Percentiles rank a stretch among this genome's conserved stretches.
Conservation (phyloP, 108 stramenopile species). For the Nannochloropsis gaditana region DNA sequence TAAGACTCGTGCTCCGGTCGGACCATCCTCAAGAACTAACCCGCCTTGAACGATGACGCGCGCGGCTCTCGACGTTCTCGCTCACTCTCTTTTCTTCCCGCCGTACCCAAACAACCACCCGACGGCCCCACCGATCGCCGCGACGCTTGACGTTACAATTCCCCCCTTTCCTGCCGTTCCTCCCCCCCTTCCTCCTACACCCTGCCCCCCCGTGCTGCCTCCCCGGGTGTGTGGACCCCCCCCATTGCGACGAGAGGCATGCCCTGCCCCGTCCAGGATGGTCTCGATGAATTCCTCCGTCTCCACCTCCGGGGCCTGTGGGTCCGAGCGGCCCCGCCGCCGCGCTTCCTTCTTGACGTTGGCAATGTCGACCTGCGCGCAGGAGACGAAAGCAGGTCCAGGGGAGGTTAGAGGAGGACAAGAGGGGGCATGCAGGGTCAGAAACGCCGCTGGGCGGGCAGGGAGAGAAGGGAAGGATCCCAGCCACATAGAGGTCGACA, state of each 20-base stretch:
- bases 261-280: neutral
- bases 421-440: too few species aligned
- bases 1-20: too few species aligned
- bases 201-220: neutral
- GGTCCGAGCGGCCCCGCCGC: neutral
- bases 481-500: too few species aligned
- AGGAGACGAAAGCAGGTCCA: neutral
- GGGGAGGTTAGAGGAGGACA: neutral
- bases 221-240: neutral
- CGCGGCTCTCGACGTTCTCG: too few species aligned
- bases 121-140: neutral
- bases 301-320: neutral
- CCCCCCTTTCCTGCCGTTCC: neutral
- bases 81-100: too few species aligned
- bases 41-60: too few species aligned
- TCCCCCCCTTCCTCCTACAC: neutral
- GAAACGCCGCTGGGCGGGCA: too few species aligned
- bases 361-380: neutral
- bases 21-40: too few species aligned
- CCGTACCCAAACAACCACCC: neutral
- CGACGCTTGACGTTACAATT: neutral
- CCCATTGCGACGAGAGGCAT: neutral
- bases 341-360: neutral
- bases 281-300: constrained; percentile 8
- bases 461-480: too few species aligned